Percentiles rank a stretch among this genome's conserved stretches.
Evolutionary conservation across 192 early-diverging fungal genomes (phyloP).

Genomic region (Polychytrium aggregatum): DNA sequence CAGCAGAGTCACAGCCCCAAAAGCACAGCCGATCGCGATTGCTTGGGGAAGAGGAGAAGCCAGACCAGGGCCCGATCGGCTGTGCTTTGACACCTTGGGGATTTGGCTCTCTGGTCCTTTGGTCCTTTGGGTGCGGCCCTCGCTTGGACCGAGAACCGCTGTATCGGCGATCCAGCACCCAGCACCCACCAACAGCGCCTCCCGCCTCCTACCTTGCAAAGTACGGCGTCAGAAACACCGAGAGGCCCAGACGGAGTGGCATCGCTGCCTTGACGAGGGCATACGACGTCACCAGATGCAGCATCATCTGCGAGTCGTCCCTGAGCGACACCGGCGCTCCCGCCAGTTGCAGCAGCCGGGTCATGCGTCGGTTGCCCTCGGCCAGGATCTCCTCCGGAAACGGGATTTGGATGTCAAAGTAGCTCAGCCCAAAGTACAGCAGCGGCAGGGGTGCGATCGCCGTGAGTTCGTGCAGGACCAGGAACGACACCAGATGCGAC

Average conservation of each 20-base stretch:
- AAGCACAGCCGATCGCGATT: too few species aligned
- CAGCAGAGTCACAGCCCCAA: too few species aligned
- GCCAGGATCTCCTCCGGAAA: constrained; percentile 55
- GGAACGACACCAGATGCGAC: constrained; percentile 50
- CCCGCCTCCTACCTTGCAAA: constrained; percentile 50
- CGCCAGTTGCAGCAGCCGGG: constrained; percentile 42
- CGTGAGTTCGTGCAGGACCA: constrained; percentile 78
- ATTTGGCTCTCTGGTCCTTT: too few species aligned
- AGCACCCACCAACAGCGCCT: too few species aligned
- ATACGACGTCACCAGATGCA: constrained; percentile 70
- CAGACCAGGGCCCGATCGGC: too few species aligned
- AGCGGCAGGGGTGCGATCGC: constrained; percentile 68
- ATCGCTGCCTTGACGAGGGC: constrained; percentile 66
- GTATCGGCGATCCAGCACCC: too few species aligned
- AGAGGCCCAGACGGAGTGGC: constrained; percentile 50
- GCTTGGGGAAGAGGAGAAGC: too few species aligned
- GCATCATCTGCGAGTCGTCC: constrained; percentile 36
- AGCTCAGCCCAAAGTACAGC: constrained; percentile 54
- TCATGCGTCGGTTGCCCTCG: constrained; percentile 24
- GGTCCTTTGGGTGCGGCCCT: too few species aligned
- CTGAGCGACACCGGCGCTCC: constrained; percentile 9
- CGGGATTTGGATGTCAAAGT: constrained; percentile 44
- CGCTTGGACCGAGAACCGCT: too few species aligned
- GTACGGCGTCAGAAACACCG: constrained; percentile 31
- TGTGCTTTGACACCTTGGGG: too few species aligned